Base-by-base conservation (phyloP, 768 basidiomycete genomes). In the Tubosaeta sp. region DNA sequence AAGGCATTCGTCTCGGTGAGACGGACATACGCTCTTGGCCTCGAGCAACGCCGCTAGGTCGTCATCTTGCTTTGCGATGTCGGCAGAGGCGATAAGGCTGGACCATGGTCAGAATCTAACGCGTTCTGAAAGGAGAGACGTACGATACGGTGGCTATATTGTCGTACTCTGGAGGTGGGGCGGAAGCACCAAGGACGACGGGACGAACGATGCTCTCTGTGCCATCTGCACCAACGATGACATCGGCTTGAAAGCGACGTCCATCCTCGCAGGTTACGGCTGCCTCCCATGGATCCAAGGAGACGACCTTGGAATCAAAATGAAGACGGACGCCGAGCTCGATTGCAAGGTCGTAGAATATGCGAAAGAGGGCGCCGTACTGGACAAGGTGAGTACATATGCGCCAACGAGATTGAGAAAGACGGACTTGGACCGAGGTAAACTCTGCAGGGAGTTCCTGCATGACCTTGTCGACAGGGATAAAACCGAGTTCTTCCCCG, bases 161-260 rank as follows among this genome's bases (percentile, higher is more conserved):
- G 9, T 65, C 63, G 33, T 14, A 19, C 14, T 61, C 59, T 14
- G 59, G 48, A 0, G 22, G 17, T 7, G 50, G 59, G 0, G 43
- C 17, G 12, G n/a, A 49, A 1, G 55, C 11, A 1, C 65, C 65
- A 2, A 66, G 65, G 19, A 74, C 59, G 5, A 79, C 60, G 6
- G 69, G 56, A 9, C 65, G 64, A 9, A 75, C 69, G 32, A 76
- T 37, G 19, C 81, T 83, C 31, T 69, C 61, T n/a, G 71, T 71
- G 9, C 84, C 84, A 62, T 85, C 84, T 4, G 84, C 84, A 11
- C 80, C 83, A 5, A 85, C 71, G 37, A 85, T 65, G 25, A 84
- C 62, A 58, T 85, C 83, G 0, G 76, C 77, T 13, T 58, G 51
- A 10, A 81, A 47, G 5, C 59, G 66, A 46, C 74, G 72, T 11